Evolutionary conservation across 768 basidiomycete genomes (phyloP).

Genomic region (Lepiota subincarnata): DNA sequence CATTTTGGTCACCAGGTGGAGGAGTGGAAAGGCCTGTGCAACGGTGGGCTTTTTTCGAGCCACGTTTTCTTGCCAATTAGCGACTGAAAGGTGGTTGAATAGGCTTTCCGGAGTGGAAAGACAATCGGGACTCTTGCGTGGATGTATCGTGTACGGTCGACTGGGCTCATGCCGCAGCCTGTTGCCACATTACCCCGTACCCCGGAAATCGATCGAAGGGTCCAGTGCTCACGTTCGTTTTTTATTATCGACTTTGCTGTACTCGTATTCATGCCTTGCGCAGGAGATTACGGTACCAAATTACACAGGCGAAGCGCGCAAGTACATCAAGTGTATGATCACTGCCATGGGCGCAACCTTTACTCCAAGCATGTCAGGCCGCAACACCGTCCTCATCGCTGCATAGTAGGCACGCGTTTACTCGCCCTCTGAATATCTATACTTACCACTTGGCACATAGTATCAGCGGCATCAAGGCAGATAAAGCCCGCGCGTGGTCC

Average conservation of each 20-base stretch:
- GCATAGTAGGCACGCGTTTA: conserved; percentile 57
- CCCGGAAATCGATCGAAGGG: conserved; percentile 51
- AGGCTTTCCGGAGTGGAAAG: conserved; percentile 60
- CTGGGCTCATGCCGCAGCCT: conserved; percentile 56
- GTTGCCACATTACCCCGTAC: conserved; percentile 83
- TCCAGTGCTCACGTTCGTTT: conserved; percentile 58
- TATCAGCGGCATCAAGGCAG: conserved; percentile 54
- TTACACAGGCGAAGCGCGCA: conserved; percentile 81
- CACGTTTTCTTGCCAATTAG: not conserved
- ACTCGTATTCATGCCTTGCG: not conserved
- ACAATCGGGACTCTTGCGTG: conserved; percentile 78
- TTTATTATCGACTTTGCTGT: not conserved
- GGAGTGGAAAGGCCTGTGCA: conserved; percentile 67
- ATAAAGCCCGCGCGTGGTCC: conserved; percentile 73
- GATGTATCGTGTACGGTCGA: conserved; percentile 75
- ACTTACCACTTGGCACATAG: conserved; percentile 19
- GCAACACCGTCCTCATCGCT: conserved; percentile 79
- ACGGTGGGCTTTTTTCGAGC: conserved; percentile 40
- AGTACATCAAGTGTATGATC: conserved; percentile 86
- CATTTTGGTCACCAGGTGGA: conserved; percentile 65
- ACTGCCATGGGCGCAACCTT: conserved; percentile 72
- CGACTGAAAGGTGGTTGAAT: not conserved
- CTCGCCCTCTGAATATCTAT: not conserved
- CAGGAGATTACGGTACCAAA: conserved; percentile 85
- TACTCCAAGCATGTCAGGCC: conserved; percentile 74